Conservation (phyloP, 2,329 filamentous ascomycete genomes). For the Cladosporium sp. region DNA sequence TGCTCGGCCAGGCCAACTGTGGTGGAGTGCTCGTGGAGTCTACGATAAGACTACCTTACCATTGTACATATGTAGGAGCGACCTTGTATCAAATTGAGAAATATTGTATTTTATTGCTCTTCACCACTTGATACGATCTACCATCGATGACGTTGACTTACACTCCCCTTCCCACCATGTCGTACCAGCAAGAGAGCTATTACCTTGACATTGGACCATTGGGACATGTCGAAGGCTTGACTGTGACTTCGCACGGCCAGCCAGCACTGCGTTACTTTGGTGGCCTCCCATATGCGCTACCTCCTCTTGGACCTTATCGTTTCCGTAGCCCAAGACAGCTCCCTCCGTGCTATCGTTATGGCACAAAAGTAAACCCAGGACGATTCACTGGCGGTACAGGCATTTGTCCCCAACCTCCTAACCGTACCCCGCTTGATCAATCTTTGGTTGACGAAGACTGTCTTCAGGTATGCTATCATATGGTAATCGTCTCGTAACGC, state of each 20-base stretch:
- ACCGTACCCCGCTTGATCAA: constrained; percentile 27
- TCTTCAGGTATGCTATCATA: constrained; percentile 43
- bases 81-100: neutral
- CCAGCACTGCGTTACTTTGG: constrained; percentile 56
- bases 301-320: constrained; percentile 50
- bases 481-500: neutral
- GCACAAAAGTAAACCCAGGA: constrained; percentile 51
- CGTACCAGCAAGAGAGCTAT: constrained; percentile 34
- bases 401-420: constrained; percentile 55
- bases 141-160: constrained; percentile 3
- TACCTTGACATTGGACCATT: constrained; percentile 44
- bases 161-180: neutral
- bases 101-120: neutral
- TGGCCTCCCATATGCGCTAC: constrained; percentile 58
- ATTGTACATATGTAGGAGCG: neutral
- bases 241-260: constrained; percentile 40
- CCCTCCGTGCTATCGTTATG: constrained; percentile 54
- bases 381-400: constrained; percentile 45
- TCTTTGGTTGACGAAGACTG: constrained; percentile 52
- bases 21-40: neutral
- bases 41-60: neutral
- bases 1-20: neutral
- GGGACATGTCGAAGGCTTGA: constrained; percentile 54
- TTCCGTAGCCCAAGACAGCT: constrained; percentile 54
- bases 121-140: neutral